Evolutionary conservation across 129 eudicot genomes (phyloP), one percentile per base, ranked within the genome.

Genomic region (Helichrysum umbraculigerum): DNA sequence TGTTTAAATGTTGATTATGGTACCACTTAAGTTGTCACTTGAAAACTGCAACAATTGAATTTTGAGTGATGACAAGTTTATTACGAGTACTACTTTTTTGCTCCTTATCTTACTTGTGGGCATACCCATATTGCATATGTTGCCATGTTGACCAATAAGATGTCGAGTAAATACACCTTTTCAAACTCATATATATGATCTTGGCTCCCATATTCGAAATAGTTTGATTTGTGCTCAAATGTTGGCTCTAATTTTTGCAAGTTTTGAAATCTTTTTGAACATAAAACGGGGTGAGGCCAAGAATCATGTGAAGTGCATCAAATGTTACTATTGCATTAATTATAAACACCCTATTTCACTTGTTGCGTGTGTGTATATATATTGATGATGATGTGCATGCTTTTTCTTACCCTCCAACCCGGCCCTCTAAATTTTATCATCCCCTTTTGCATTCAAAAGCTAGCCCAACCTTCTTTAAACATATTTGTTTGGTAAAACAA

Each of bases 241-340:
- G 51, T 42, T 66, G 39, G 21, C 70, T 78, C 76, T 69, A 78
- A 78, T 6, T 68, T 70, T 68, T 66, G 68, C 79, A 71, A 80
- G 82, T 42, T 86, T 90, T 86, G 89, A 86, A 89, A 71, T 74
- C 79, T 78, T 85, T 59, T 29, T 22, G 74, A 78, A 82, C 84
- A n/a, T n/a, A n/a, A n/a, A 76, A 66, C 69, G 56, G 52, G 74
- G 75, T 39, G 65, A 70, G 71, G 82, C 83, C 96, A 86, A 77
- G 98, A 72, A 87, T 92, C 98, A 87, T 89, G 98, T 92, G 98
- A 92, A 86, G 80, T 82, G 83, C 83, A 81, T 87, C 91, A 83
- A 77, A 79, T 82, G 89, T 87, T 66, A 86, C 28, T 73, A 73
- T 78, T 41, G 28, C 95, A 85, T 81, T 86, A 80, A 87, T 69